phyloP scores from a whole-genome alignment of 108 stramenopile genomes.

The Pseudonitzschia multistriata region DNA sequence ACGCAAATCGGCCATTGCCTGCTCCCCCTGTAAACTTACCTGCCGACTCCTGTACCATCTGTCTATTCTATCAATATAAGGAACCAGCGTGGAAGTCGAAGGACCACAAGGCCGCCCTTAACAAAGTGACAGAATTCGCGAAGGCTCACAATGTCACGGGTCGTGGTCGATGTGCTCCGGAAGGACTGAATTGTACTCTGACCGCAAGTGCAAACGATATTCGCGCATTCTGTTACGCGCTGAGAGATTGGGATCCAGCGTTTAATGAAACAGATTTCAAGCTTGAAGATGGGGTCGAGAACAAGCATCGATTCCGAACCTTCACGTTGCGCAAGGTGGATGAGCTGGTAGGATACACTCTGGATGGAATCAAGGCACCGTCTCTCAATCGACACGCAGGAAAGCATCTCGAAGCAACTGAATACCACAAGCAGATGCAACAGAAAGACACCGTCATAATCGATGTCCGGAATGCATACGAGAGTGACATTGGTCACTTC shows the following conservation, averaged over 20 bases:
- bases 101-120: constrained; percentile 54
- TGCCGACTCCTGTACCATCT: constrained; percentile 34
- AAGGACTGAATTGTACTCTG: constrained; percentile 90
- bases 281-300: constrained; percentile 65
- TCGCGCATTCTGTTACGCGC: constrained; percentile 52
- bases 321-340: constrained; percentile 72
- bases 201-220: constrained; percentile 55
- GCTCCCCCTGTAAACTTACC: background rate
- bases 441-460: constrained; percentile 86
- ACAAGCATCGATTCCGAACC: constrained; percentile 65
- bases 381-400: constrained; percentile 64
- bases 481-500: constrained; percentile 87
- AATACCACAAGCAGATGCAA: constrained; percentile 77
- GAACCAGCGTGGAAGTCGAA: constrained; percentile 71
- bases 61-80: constrained; percentile 91
- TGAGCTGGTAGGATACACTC: constrained; percentile 86
- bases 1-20: constrained; percentile 6
- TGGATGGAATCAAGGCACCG: constrained; percentile 72
- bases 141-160: constrained; percentile 54
- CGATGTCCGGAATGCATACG: constrained; percentile 55
- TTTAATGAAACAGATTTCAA: constrained; percentile 86
- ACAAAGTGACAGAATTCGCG: constrained; percentile 53
- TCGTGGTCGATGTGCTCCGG: constrained; percentile 75
- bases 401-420: constrained; percentile 77
- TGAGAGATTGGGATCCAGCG: constrained; percentile 55